Percentiles rank a stretch among this genome's conserved stretches.
phyloP scores from a whole-genome alignment of 805 yeast species.

The Hanseniaspora pseudoguilliermondii region DNA sequence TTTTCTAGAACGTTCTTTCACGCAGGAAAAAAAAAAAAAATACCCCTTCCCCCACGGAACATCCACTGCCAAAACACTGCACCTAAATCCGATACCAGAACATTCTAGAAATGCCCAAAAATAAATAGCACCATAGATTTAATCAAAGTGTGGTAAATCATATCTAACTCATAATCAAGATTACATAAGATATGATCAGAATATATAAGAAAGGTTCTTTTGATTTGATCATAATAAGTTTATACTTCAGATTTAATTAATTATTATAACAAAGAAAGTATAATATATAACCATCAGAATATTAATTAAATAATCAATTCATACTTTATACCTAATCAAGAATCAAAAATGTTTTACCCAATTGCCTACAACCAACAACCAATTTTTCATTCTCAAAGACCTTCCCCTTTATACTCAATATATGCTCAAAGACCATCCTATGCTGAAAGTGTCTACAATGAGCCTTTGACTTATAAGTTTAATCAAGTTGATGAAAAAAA shows the following conservation, averaged over 20 bases:
- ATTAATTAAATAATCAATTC: neutral
- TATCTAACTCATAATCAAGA: too few relatives aligned
- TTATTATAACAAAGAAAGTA: neutral
- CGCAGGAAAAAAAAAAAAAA: too few relatives aligned
- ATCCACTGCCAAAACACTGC: too few relatives aligned
- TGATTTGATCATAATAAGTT: too few relatives aligned
- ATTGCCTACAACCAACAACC: neutral
- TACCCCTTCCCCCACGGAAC: too few relatives aligned
- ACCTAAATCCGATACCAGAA: too few relatives aligned
- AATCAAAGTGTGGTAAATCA: neutral
- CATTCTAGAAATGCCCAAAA: too few relatives aligned
- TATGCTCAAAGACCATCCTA: neutral
- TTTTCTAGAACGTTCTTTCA: too few relatives aligned
- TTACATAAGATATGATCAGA: too few relatives aligned
- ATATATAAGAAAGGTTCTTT: too few relatives aligned
- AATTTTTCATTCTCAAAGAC: neutral
- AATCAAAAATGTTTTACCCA: neutral
- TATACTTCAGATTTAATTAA: too few relatives aligned
- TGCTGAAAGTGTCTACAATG: neutral
- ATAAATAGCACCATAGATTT: neutral
- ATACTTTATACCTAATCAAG: too few relatives aligned
- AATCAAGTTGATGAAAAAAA: neutral
- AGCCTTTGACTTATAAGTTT: neutral
- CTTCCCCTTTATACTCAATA: neutral
- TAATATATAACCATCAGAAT: neutral